These are phyloP conservation scores for Abortiporus biennis DNA, from an alignment of 1,284 basidiomycete species.

Conservation along the genomic window DNA sequence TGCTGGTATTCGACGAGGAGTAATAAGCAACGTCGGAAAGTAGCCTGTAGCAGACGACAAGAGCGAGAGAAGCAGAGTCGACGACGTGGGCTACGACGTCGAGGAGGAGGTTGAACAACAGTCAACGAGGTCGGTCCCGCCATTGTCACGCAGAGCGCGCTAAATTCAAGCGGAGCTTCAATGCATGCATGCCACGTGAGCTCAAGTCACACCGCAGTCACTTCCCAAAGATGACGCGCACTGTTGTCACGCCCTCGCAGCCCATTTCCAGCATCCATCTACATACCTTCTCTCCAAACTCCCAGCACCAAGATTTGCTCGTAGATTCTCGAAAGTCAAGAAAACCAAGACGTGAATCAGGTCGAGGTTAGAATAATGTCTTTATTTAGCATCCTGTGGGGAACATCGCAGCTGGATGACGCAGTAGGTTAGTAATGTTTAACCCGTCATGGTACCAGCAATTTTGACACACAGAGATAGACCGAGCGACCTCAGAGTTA, in stretches of 20 bases:
- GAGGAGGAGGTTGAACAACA: conserved; percentile 22
- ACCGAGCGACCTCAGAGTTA: conserved; percentile 89
- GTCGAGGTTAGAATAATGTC: too few species aligned
- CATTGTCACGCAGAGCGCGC: conserved; percentile 11
- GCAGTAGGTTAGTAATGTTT: conserved; percentile 52
- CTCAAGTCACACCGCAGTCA: conserved; percentile 7
- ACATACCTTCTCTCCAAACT: not conserved
- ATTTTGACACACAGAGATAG: conserved; percentile 31
- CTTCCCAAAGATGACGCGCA: conserved; percentile 1
- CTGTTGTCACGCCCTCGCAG: conserved; percentile 8
- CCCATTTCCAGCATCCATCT: not conserved
- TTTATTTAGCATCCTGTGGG: conserved; percentile 58
- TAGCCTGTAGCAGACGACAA: conserved; percentile 4
- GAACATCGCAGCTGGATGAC: conserved; percentile 70
- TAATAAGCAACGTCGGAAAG: too few species aligned
- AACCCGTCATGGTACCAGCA: conserved; percentile 1
- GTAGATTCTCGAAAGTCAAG: too few species aligned
- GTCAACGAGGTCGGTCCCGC: conserved; percentile 19
- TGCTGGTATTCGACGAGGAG: too few species aligned
- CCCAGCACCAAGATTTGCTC: not conserved
- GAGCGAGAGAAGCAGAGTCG: conserved; percentile 8
- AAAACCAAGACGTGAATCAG: conserved; percentile 10
- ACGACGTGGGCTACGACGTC: conserved; percentile 15
- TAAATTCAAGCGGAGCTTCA: conserved; percentile 11
- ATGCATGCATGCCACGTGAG: not conserved